Evolutionary conservation across 352 stramenopile genomes (phyloP), one percentile per base, ranked within the genome.

Genomic region (Pythium guiyangense): DNA sequence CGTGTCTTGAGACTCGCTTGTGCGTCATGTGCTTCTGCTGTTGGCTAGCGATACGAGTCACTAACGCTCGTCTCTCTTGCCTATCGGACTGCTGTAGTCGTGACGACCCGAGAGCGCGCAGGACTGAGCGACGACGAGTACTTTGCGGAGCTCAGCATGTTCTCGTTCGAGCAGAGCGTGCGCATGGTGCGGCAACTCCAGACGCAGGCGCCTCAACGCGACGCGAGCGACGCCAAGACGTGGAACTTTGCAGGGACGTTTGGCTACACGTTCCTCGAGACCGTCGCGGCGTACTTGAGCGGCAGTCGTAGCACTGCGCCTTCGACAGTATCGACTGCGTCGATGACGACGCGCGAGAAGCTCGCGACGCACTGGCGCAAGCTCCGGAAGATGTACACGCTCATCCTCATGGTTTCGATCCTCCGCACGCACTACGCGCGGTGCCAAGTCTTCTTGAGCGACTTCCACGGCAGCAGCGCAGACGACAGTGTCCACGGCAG

Each of bases 381-480:
- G 53, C 70, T 88, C 47, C 80, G 79, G 40, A 87, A 88, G 64
- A 88, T 94, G 79, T 94, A 94, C 69, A 84, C 77, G 27, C 59
- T 89, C 0, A 89, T 94, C 60, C 62, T 92, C 3, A 87, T 94
- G 74, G 82, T 91, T 17, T 90, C 83, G 4, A 73, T 94, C 18
- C 64, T 94, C 17, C 77, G 84, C 4, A 92, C 84, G 8, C 57
- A 90, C 17, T 85, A 90, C 58, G 83, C 79, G 6, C 69, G 73
- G 40, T 83, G 74, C 14, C 79, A 79, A 52, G 64, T 80, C 29
- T 86, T 90, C 37, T 60, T 92, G 2, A 69, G 70, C 27, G 76
- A 59, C 2, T 84, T 70, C 39, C 52, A 64, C 22, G 54, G 47
- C 11, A 45, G 53, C 9, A 57, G 45, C 40, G 56, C 18, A 2